These are phyloP conservation scores for rapeseed (Brassica napus) DNA, from an alignment of 345 rosid species.

Conservation along the genomic window DNA sequence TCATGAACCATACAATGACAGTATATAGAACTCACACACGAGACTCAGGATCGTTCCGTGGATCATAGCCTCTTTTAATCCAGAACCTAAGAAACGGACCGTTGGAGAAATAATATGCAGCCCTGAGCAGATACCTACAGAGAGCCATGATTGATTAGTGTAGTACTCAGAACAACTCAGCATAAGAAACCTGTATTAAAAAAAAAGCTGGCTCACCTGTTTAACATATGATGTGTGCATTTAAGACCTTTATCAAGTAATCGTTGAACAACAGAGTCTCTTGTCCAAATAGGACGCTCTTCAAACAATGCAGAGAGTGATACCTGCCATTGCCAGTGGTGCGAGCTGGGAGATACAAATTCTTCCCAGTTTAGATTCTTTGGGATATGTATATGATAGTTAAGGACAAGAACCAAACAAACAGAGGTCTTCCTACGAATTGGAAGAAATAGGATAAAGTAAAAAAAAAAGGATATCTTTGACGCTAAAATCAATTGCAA, in stretches of 20 bases:
- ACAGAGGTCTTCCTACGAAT: slow-evolving; percentile 8
- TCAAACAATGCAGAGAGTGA: slow-evolving; percentile 79
- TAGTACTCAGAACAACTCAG: neutral
- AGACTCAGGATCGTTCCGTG: slow-evolving; percentile 92
- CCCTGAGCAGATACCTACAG: slow-evolving; percentile 73
- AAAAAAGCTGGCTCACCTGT: slow-evolving; percentile 54
- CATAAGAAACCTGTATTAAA: neutral
- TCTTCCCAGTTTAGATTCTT: slow-evolving; percentile 77
- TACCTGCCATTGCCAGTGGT: slow-evolving; percentile 74
- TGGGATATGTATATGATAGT: slow-evolving; percentile 80
- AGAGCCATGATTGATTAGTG: slow-evolving; percentile 7
- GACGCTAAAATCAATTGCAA: slow-evolving; percentile 81
- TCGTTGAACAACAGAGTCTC: slow-evolving; percentile 63
- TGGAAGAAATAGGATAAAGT: slow-evolving; percentile 7
- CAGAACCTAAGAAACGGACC: slow-evolving; percentile 94
- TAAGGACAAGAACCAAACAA: slow-evolving; percentile 49
- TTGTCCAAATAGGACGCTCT: slow-evolving; percentile 89
- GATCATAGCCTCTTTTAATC: slow-evolving; percentile 98
- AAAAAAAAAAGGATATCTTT: slow-evolving; percentile 75
- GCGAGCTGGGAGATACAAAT: slow-evolving; percentile 49
- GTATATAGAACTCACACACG: slow-evolving; percentile 65
- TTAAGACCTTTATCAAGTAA: slow-evolving; percentile 68
- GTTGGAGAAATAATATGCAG: slow-evolving; percentile 85
- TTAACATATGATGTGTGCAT: slow-evolving; percentile 60
- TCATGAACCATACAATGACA: neutral